Evolutionary conservation across 108 stramenopile species (phyloP), one percentile per base, ranked within the genome.

Genomic region (Mediolabrus comicus): DNA sequence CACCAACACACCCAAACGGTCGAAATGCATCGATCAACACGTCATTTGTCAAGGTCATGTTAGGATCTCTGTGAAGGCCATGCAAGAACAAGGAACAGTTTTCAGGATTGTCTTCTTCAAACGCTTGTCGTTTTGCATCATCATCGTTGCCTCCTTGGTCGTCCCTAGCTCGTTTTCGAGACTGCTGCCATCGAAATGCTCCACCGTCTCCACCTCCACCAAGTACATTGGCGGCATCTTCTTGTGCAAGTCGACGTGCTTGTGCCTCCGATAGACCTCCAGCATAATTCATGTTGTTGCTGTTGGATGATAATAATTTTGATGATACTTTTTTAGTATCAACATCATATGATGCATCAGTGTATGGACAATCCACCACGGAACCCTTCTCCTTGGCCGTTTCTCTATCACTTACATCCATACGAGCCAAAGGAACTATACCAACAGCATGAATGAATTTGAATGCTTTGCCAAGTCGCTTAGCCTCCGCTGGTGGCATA

Each of bases 381-480:
- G 57, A 51, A 38, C 70, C 60, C 27, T 16, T 56, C 64, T 69
- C 72, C 62, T 22, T 77, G 41, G 71, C 77, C 65, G 34, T n/a
- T 41, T 62, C 63, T 69, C 56, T 62, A 72, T 73, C 68, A n/a
- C 22, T 67, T 1, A 52, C 63, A 65, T 70, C 58, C 80, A 79
- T 79, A 35, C 63, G 36, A 17, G 74, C 60, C 52, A 92, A 43
- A n/a, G 95, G 91, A 51, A 74, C 64, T 22, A 95, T 67, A 9
- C 92, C 95, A 22, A 95, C 64, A 53, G 95, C 95, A 83, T 95
- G 95, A 35, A 95, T 75, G 53, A 85, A 95, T 73, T 95, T 95
- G 28, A 63, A 61, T 34, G 68, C 17, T 59, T 92, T 91, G 32
- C 84, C 70, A 25, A 80, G 61, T 25, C 73, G 59, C 28, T 83